phyloP scores from a whole-genome alignment of 495 filamentous ascomycete genomes.

The Chaetomium tenue region DNA sequence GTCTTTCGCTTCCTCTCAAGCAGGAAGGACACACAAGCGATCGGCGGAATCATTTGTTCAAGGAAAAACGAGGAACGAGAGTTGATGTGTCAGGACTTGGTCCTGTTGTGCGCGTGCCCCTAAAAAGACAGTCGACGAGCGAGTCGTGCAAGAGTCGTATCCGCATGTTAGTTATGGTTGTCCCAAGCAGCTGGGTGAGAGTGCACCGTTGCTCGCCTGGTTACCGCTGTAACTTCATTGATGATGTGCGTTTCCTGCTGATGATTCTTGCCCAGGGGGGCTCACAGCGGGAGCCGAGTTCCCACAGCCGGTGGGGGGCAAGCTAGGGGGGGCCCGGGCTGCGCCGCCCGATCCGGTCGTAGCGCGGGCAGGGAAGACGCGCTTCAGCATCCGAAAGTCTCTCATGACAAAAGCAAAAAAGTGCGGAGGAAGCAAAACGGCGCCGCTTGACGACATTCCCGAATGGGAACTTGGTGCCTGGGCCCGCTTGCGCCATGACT shows the following conservation, averaged over 20 bases:
- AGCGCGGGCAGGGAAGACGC: slow-evolving; percentile 27
- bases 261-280: not conserved
- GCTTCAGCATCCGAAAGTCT: slow-evolving; percentile 17
- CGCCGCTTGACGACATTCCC: slow-evolving; percentile 38
- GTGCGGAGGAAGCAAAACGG: slow-evolving; percentile 37
- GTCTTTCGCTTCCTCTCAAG: slow-evolving; percentile 22
- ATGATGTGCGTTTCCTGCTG: not conserved
- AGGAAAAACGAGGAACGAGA: not conserved
- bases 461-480: slow-evolving; percentile 35
- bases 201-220: not conserved
- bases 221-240: slow-evolving; percentile 1
- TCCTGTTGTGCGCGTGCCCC: not conserved
- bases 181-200: not conserved
- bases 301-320: slow-evolving; percentile 1
- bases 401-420: slow-evolving; percentile 20
- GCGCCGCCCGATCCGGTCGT: slow-evolving; percentile 33
- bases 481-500: slow-evolving; percentile 26
- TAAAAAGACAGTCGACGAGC: not conserved
- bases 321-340: slow-evolving; percentile 13
- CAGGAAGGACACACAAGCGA: slow-evolving; percentile 31
- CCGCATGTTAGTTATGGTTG: not conserved
- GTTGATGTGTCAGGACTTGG: not conserved
- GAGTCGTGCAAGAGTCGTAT: not conserved
- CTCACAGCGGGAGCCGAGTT: slow-evolving; percentile 6
- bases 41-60: not conserved